phyloP scores from a whole-genome alignment of 495 filamentous ascomycete species.

The Aspergillus cavernicola region DNA sequence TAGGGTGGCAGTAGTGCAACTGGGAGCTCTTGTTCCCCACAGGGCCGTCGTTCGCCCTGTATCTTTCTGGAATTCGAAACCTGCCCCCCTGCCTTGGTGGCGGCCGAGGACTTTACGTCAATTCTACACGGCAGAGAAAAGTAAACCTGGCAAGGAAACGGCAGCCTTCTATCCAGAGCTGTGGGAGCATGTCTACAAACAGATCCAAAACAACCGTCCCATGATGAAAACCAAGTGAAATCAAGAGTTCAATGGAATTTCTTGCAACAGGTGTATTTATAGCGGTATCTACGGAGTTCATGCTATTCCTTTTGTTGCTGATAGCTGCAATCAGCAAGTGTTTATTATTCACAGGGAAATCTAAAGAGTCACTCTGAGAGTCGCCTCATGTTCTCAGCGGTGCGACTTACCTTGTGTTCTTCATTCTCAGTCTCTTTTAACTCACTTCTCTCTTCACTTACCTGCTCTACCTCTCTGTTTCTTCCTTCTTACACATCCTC shows the following conservation, averaged over 20 bases:
- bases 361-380: not conserved
- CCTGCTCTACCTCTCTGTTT: not conserved
- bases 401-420: not conserved
- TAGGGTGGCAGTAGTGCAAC: conserved; percentile 34
- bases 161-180: conserved; percentile 41
- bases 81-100: conserved; percentile 33
- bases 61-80: conserved; percentile 36
- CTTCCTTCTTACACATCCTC: not conserved
- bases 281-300: not conserved
- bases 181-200: conserved; percentile 39
- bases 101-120: conserved; percentile 25
- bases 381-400: not conserved
- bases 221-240: conserved; percentile 7
- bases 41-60: conserved; percentile 34
- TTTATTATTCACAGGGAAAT: not conserved
- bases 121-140: conserved; percentile 34
- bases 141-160: conserved; percentile 32
- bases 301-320: not conserved
- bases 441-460: not conserved
- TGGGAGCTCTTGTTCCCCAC: conserved; percentile 35
- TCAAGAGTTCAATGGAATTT: not conserved
- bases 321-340: not conserved
- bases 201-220: conserved; percentile 30
- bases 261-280: not conserved
- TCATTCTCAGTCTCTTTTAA: not conserved